Conservation (phyloP, 2,329 filamentous ascomycete genomes). For the Shiraia bambusicola region DNA sequence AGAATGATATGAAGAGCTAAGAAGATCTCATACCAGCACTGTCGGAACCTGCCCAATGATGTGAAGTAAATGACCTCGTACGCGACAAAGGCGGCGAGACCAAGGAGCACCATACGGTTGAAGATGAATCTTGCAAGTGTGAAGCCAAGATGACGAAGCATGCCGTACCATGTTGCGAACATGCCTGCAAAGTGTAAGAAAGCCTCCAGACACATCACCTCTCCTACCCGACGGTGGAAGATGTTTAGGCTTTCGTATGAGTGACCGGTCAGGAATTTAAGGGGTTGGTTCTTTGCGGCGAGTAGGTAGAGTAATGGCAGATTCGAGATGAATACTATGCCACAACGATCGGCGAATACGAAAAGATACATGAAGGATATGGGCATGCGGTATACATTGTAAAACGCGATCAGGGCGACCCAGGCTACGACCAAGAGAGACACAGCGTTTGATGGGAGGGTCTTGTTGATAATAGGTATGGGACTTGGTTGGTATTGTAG, state of each 20-base stretch:
- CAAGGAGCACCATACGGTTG: slow-evolving; percentile 55
- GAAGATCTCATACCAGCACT: slow-evolving; percentile 65
- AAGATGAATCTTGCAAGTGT: slow-evolving; percentile 54
- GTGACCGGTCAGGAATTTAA: slow-evolving; percentile 61
- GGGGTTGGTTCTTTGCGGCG: slow-evolving; percentile 66
- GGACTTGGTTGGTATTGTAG: slow-evolving; percentile 61
- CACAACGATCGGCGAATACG: slow-evolving; percentile 60
- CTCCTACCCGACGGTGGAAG: slow-evolving; percentile 64
- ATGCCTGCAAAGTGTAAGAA: slow-evolving; percentile 59
- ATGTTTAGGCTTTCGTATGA: slow-evolving; percentile 69
- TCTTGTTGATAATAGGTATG: slow-evolving; percentile 59
- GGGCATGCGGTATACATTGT: slow-evolving; percentile 56
- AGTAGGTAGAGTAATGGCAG: slow-evolving; percentile 62
- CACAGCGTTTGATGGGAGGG: slow-evolving; percentile 59
- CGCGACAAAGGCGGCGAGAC: slow-evolving; percentile 56
- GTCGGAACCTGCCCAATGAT: slow-evolving; percentile 60
- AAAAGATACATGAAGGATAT: slow-evolving; percentile 55
- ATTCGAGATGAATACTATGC: slow-evolving; percentile 55
- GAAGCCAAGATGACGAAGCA: slow-evolving; percentile 54
- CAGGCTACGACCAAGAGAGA: slow-evolving; percentile 56
- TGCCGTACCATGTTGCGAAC: slow-evolving; percentile 56
- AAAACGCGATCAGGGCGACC: slow-evolving; percentile 59
- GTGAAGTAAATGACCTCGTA: slow-evolving; percentile 66
- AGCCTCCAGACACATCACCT: slow-evolving; percentile 62
- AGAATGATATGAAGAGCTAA: slow-evolving; percentile 60